Evolutionary conservation across 2,329 filamentous ascomycete genomes (phyloP).

Genomic region (Penicillium expansum): DNA sequence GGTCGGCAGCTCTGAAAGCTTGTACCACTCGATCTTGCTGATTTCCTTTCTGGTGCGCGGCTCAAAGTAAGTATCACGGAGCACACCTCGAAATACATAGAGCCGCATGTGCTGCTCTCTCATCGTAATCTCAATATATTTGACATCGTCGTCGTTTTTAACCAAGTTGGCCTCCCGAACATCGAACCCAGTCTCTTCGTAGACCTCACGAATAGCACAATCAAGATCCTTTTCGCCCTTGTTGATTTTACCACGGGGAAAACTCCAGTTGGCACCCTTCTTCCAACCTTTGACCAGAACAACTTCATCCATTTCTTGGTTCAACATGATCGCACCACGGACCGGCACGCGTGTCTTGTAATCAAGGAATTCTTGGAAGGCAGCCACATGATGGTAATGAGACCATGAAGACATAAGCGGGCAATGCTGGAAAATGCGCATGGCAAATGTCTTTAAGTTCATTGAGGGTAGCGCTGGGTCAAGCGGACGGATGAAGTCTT

Average conservation of each 20-base stretch:
- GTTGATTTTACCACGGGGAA: conserved; percentile 96
- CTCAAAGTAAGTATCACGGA: conserved; percentile 82
- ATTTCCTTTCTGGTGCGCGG: conserved; percentile 95
- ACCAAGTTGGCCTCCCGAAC: conserved; percentile 73
- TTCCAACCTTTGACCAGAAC: conserved; percentile 98
- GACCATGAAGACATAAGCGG: conserved; percentile 81
- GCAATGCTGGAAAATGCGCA: conserved; percentile 91
- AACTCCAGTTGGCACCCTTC: conserved; percentile 94
- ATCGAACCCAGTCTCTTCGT: conserved; percentile 93
- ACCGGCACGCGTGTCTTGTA: conserved; percentile 97
- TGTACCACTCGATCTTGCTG: conserved; percentile 95
- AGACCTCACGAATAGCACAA: conserved; percentile 90
- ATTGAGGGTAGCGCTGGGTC: conserved; percentile 83
- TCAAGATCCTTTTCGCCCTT: conserved; percentile 92
- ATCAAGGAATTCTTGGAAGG: conserved; percentile 85
- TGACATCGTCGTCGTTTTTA: conserved; percentile 66
- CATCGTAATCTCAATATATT: conserved; percentile 86
- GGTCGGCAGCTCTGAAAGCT: conserved; percentile 79
- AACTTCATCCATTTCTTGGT: conserved; percentile 88
- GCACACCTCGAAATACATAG: conserved; percentile 86
- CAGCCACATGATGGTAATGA: conserved; percentile 71
- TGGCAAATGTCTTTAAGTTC: conserved; percentile 77
- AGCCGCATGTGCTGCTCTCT: conserved; percentile 88
- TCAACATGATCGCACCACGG: conserved; percentile 87
- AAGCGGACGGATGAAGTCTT: conserved; percentile 93